phyloP scores from a whole-genome alignment of 768 basidiomycete genomes.

The Termitomyces sp. region DNA sequence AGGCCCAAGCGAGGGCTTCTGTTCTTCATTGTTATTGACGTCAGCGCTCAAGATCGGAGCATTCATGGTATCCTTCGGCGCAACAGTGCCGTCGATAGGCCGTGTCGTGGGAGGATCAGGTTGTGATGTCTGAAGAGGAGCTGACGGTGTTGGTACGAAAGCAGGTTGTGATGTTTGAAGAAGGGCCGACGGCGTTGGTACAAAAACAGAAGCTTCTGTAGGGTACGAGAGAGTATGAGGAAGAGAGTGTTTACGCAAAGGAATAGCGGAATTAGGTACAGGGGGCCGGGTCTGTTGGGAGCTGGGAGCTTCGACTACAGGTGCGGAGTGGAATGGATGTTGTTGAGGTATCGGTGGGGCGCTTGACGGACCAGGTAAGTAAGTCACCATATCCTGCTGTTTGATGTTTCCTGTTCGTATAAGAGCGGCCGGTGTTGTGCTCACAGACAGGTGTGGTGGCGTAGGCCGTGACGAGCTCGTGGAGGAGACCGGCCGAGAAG shows the following conservation, averaged over 20 bases:
- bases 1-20: neutral
- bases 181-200: neutral
- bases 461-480: neutral
- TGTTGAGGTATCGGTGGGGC: neutral
- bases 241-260: neutral
- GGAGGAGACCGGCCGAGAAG: constrained; percentile 1
- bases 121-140: neutral
- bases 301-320: neutral
- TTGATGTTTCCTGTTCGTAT: neutral
- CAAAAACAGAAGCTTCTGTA: neutral
- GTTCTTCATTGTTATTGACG: neutral
- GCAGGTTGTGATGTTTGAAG: neutral
- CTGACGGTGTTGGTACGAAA: neutral
- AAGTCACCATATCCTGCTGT: neutral
- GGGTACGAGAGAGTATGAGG: neutral
- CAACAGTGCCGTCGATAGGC: neutral
- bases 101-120: neutral
- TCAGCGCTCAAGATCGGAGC: neutral
- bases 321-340: neutral
- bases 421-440: neutral
- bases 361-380: constrained; percentile 6
- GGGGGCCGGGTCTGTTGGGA: neutral
- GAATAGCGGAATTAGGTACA: neutral
- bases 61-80: neutral
- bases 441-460: constrained; percentile 5